Evolutionary conservation across 2,329 filamentous ascomycete species (phyloP), one percentile per base, ranked within the genome.

Genomic region (Ophioceras dolichostomum): DNA sequence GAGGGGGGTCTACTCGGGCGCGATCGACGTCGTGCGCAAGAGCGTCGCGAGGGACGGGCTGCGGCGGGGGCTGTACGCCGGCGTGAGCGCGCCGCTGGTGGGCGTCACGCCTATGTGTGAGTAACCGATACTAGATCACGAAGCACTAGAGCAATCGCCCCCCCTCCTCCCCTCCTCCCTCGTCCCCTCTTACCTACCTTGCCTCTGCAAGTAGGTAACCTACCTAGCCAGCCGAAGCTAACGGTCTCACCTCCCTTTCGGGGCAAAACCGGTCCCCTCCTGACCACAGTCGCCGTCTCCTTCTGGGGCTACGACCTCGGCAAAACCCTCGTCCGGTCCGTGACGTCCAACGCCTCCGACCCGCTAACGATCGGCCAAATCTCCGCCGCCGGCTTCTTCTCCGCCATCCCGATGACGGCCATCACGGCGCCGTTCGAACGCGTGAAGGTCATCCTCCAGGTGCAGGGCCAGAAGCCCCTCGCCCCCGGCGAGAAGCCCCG

Each of bases 361-460:
- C 67, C 73, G 37, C 85, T 84, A 63, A 77, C 79, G 41, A 87
- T 95, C 53, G 82, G 69, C 31, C 91, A 98, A 60, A 79, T 93
- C 61, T 91, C 85, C 24, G 75, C 85, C 26, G 91, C 91, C 12
- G 91, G 91, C 45, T 95, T 95, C 76, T 93, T 98, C 74, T 94
- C 85, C 54, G 91, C 91, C 43, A 83, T 98, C 42, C 91, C 91
- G 52, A 94, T 94, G 86, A 98, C 91, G 4, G 64, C 85, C 60
- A 95, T 98, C 65, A 96, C 91, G n/a, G 91, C 91, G 4, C 91
- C 91, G 43, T 96, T 98, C 58, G 91, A 98, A 71, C 89, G 91
- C 53, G 87, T 98, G 50, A 98, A 98, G 65, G 89, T 98, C 39
- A 87, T 98, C 45, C 79, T 98, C 1, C 91, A 98, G 61, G 93